phyloP scores from a whole-genome alignment of 2,329 filamentous ascomycete genomes.

The Aspergillus luchuensis region DNA sequence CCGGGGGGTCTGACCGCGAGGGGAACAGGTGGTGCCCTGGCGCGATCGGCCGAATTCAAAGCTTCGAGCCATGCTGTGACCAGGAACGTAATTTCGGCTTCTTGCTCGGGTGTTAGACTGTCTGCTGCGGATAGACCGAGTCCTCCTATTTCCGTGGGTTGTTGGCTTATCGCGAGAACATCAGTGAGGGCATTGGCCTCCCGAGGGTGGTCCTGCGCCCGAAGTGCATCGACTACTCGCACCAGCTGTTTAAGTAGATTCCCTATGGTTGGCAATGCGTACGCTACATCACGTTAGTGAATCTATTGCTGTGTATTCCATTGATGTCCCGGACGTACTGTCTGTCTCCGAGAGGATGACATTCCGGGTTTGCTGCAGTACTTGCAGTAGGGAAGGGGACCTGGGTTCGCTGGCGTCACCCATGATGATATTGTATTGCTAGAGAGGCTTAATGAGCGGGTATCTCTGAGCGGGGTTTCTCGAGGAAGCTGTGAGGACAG shows the following conservation, averaged over 20 bases:
- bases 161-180: constrained; percentile 23
- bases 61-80: constrained; percentile 32
- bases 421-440: neutral
- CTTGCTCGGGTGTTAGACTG: constrained; percentile 10
- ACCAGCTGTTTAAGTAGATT: neutral
- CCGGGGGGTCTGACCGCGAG: constrained; percentile 17
- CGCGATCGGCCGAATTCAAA: constrained; percentile 30
- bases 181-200: constrained; percentile 19
- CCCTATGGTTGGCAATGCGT: neutral
- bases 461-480: neutral
- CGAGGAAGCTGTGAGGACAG: neutral
- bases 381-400: neutral
- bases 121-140: constrained; percentile 12
- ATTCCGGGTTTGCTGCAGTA: neutral
- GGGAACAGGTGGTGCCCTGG: constrained; percentile 10
- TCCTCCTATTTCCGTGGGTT: constrained; percentile 22
- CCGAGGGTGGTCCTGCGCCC: neutral
- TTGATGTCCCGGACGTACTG: neutral
- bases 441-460: neutral
- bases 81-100: constrained; percentile 29
- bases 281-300: neutral
- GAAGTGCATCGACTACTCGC: neutral
- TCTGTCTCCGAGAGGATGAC: neutral
- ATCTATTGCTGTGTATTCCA: neutral
- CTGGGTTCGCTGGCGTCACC: neutral